phyloP scores from a whole-genome alignment of 352 stramenopile species.

The Pythium biforme region DNA sequence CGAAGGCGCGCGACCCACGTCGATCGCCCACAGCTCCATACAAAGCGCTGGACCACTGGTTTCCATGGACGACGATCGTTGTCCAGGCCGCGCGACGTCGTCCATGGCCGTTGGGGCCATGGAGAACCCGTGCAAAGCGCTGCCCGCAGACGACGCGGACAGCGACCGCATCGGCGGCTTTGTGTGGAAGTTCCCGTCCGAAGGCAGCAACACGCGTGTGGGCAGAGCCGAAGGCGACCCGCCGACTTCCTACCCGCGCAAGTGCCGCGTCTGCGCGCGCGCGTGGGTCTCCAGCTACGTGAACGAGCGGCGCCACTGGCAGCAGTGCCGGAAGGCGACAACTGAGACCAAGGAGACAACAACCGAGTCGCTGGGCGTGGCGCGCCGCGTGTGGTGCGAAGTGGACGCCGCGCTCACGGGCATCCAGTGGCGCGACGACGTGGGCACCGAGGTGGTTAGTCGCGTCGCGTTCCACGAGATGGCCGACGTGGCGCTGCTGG shows the following conservation, averaged over 20 bases:
- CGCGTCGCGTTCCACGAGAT: constrained; percentile 40
- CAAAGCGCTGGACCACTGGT: no score
- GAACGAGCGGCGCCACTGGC: constrained; percentile 28
- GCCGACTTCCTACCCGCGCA: constrained; percentile 17
- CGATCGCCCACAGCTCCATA: no score
- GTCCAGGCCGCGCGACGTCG: no score
- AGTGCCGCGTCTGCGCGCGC: constrained; percentile 21
- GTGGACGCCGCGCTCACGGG: constrained; percentile 40
- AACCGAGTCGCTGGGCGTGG: constrained; percentile 15
- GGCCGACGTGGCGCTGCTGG: constrained; percentile 21
- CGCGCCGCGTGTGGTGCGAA: constrained; percentile 57
- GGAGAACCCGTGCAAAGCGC: background rate
- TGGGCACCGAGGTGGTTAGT: constrained; percentile 12
- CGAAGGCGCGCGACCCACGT: no score
- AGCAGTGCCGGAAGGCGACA: constrained; percentile 8
- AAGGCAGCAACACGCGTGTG: constrained; percentile 43
- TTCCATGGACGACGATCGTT: background rate
- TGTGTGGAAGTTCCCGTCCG: constrained; percentile 71
- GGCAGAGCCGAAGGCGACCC: background rate
- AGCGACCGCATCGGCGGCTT: constrained; percentile 31
- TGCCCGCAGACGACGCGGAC: constrained; percentile 16
- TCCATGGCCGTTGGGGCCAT: background rate
- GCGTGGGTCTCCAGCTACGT: constrained; percentile 32
- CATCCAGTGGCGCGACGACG: constrained; percentile 45
- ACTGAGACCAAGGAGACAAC: no score